These are phyloP conservation scores for Parathielavia hyrcaniae DNA, from an alignment of 495 filamentous ascomycete genomes.

Conservation along the genomic window DNA sequence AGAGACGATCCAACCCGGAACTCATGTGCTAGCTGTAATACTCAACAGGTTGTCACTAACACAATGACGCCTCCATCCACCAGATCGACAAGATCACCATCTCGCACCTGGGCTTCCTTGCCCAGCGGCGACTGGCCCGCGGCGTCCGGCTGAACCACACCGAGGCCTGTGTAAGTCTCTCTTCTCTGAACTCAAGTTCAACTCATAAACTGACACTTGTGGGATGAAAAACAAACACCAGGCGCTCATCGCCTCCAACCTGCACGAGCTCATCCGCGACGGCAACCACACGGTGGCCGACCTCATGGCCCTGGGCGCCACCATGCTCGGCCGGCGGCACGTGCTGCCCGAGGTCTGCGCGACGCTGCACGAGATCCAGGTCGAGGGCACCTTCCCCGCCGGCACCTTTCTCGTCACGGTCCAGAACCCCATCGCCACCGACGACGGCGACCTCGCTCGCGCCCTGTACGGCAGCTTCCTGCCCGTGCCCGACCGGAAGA, in stretches of 20 bases:
- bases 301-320: constrained; percentile 85
- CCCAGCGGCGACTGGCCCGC: constrained; percentile 81
- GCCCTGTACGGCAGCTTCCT: constrained; percentile 92
- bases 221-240: constrained; percentile 33
- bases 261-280: constrained; percentile 98
- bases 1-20: background rate
- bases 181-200: background rate
- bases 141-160: constrained; percentile 87
- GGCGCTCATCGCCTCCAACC: constrained; percentile 83
- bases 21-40: too few relatives aligned
- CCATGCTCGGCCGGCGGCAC: constrained; percentile 90
- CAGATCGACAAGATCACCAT: constrained; percentile 96
- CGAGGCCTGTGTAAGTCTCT: constrained; percentile 68
- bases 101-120: constrained; percentile 81
- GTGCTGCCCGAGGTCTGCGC: constrained; percentile 75
- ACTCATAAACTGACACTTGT: too few relatives aligned
- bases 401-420: constrained; percentile 96
- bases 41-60: background rate
- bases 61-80: background rate
- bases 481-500: constrained; percentile 69
- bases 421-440: constrained; percentile 77
- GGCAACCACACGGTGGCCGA: constrained; percentile 85
- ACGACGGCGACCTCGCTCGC: constrained; percentile 78
- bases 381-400: constrained; percentile 87
- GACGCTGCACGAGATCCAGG: constrained; percentile 75